Base-by-base conservation (phyloP, 2,329 filamentous ascomycete genomes). In the Pseudogymnoascus sp. region DNA sequence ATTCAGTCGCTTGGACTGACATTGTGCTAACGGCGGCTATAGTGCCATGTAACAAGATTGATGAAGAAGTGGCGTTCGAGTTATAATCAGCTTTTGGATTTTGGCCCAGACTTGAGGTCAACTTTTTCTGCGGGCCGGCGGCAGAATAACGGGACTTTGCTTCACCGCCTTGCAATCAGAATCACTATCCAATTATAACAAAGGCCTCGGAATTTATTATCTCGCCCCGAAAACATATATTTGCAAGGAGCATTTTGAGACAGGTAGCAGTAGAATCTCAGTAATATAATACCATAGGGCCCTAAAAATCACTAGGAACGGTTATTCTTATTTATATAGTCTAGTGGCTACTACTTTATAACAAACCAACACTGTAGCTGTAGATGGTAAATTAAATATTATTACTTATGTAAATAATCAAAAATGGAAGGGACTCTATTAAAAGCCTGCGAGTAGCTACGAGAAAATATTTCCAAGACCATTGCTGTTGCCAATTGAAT, bases 1-100 rank as follows among this genome's bases (percentile, higher is more conserved):
- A 85, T 67, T 74, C 72, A 59, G 71, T 71, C n/a, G 65, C 61
- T 38, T 71, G 72, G 29, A 68, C 66, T 13, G 72, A 64, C 73
- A 74, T 74, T 40, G 16, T 63, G 47, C 33, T 33, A 31, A 24
- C 40, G 61, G 33, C 24, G 50, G 50, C 37, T 61, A 61, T 61
- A 7, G 31, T 61, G 37, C 37, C 59, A 61, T 61, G 59, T 19
- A 42, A 31, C 59, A 38, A 21, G 33, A 61, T 61, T 61, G 37
- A 16, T 26, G 33, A 38, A 42, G 37, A 14, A 6, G 19, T 61
- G 59, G 37, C 33, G 59, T 61, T 42, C 19, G 29, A 8, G 59
- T 26, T 40, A 42, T 40, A 35, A 14, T 61, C 33, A 16, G 24
- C 13, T 38, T 61, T 42, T 38, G 24, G 33, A 11, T 61, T 42